phyloP scores from a whole-genome alignment of 2,329 filamentous ascomycete genomes.

The Xylariaceae sp. region DNA sequence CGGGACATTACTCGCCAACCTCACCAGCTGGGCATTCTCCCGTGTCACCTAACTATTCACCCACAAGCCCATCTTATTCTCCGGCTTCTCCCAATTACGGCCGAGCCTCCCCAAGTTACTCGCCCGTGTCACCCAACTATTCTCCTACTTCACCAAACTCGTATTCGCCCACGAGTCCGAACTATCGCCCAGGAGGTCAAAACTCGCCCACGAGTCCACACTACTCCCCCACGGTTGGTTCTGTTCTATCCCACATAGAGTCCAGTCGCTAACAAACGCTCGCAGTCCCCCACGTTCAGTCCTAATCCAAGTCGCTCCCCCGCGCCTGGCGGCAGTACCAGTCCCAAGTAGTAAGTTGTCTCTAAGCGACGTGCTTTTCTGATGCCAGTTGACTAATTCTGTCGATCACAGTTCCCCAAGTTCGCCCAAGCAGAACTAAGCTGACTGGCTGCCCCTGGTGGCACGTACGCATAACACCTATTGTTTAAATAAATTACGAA shows the following conservation, averaged over 20 bases:
- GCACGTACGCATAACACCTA: conserved; percentile 6
- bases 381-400: conserved; percentile 14
- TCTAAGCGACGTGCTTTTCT: not conserved
- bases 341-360: conserved; percentile 39
- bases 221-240: conserved; percentile 60
- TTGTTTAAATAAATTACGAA: conserved; percentile 29
- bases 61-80: conserved; percentile 66
- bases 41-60: conserved; percentile 67
- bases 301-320: conserved; percentile 45
- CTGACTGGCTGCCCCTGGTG: not conserved
- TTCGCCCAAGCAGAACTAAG: conserved; percentile 31
- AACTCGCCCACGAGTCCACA: conserved; percentile 64
- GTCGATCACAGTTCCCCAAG: conserved; percentile 29
- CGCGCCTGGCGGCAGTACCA: conserved; percentile 37
- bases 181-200: conserved; percentile 50
- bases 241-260: not conserved
- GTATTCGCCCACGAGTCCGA: conserved; percentile 60
- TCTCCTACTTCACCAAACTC: conserved; percentile 66
- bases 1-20: conserved; percentile 58
- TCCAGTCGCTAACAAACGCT: conserved; percentile 27
- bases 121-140: conserved; percentile 68
- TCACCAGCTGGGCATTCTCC: conserved; percentile 73
- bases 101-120: conserved; percentile 56
- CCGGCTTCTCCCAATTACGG: conserved; percentile 58
- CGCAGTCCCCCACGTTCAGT: conserved; percentile 16